phyloP scores from a whole-genome alignment of 2,329 filamentous ascomycete genomes.

The Penicillium corylophilum region DNA sequence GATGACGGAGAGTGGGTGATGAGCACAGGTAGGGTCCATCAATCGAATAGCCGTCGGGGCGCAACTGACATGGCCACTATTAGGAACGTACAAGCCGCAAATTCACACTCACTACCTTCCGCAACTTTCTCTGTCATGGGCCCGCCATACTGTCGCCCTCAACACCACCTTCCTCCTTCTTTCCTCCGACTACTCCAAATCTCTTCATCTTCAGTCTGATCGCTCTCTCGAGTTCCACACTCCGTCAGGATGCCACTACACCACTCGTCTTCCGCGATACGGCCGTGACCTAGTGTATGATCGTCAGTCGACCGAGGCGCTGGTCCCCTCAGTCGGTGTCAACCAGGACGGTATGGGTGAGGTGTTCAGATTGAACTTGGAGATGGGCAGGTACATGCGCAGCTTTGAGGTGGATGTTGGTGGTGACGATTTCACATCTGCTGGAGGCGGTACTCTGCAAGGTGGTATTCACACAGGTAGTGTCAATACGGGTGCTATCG shows the following conservation, averaged over 20 bases:
- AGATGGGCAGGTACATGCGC: slow-evolving; percentile 90
- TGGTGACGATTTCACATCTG: slow-evolving; percentile 67
- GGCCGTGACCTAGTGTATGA: slow-evolving; percentile 88
- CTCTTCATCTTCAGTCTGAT: slow-evolving; percentile 87
- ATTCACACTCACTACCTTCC: slow-evolving; percentile 96
- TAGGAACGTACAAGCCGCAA: slow-evolving; percentile 70
- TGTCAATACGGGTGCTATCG: slow-evolving; percentile 83
- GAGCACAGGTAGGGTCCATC: slow-evolving; percentile 67
- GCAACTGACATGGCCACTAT: slow-evolving; percentile 10
- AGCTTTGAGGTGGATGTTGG: slow-evolving; percentile 90
- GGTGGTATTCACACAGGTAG: slow-evolving; percentile 81
- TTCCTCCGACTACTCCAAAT: slow-evolving; percentile 90
- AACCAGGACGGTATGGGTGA: slow-evolving; percentile 85
- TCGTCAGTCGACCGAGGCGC: slow-evolving; percentile 74
- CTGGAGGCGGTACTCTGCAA: slow-evolving; percentile 73
- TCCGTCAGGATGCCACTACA: slow-evolving; percentile 81
- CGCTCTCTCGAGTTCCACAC: slow-evolving; percentile 92
- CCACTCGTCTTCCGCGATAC: slow-evolving; percentile 86
- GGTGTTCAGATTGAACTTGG: slow-evolving; percentile 88
- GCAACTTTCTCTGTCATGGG: slow-evolving; percentile 88
- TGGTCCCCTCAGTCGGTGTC: slow-evolving; percentile 83
- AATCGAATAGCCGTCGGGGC: slow-evolving; percentile 1
- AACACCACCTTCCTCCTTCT: slow-evolving; percentile 90
- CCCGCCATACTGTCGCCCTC: slow-evolving; percentile 84
- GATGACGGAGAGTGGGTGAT: slow-evolving; percentile 98